A percentile compares a stretch with the other conserved stretches of the same genome.
These are phyloP conservation scores for Lactifluus subvellereus DNA, from an alignment of 768 basidiomycete species.

Conservation along the genomic window DNA sequence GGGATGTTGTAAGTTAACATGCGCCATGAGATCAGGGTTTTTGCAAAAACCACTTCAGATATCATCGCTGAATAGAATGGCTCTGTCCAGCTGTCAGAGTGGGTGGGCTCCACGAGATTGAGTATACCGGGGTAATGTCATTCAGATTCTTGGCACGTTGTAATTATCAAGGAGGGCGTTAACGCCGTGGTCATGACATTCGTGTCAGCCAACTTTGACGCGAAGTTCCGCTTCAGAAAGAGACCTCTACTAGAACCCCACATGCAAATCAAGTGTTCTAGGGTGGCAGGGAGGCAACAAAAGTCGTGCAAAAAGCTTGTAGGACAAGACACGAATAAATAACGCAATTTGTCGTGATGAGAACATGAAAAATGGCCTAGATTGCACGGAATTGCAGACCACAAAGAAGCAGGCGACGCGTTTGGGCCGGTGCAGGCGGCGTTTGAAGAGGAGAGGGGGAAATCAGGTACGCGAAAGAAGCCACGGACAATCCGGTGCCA, in stretches of 20 bases:
- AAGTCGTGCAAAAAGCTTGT: neutral
- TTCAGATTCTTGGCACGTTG: neutral
- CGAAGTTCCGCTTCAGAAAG: neutral
- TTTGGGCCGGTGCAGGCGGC: neutral
- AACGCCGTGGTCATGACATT: neutral
- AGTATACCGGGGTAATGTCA: neutral
- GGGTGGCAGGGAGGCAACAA: neutral
- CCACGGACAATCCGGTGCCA: neutral
- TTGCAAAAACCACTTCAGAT: neutral
- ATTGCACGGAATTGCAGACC: neutral
- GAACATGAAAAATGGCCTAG: neutral
- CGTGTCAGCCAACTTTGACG: neutral
- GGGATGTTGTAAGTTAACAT: neutral
- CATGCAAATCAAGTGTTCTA: neutral
- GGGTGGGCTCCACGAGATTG: neutral
- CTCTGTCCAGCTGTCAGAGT: neutral
- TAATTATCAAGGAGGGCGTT: neutral
- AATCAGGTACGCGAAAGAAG: constrained; percentile 7
- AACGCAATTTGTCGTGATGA: neutral
- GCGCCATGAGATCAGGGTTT: neutral
- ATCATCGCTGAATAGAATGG: neutral
- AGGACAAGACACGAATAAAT: neutral
- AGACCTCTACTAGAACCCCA: neutral
- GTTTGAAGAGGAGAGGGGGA: neutral
- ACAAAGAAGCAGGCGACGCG: neutral